These are phyloP conservation scores for Dothiorella sarmentorum DNA, from an alignment of 2,329 filamentous ascomycete genomes.

Conservation along the genomic window DNA sequence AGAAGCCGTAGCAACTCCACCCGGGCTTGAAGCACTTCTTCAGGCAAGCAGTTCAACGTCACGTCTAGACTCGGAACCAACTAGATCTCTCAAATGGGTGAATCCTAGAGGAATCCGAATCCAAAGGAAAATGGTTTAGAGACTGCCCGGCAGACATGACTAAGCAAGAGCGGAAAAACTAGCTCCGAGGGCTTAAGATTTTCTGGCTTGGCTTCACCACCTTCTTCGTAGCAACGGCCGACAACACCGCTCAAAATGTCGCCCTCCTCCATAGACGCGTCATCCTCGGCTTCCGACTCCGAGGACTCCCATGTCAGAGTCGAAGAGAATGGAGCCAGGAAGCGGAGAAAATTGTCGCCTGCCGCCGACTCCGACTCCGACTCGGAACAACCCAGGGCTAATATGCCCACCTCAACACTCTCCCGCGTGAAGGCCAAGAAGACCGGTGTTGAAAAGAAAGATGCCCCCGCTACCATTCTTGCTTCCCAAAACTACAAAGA, in stretches of 20 bases:
- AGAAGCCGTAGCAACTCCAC: background rate
- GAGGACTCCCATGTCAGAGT: constrained; percentile 13
- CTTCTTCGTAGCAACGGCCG: background rate
- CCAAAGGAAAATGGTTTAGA: too few relatives aligned
- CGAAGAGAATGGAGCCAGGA: constrained; percentile 31
- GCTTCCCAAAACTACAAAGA: constrained; percentile 22
- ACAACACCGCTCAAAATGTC: background rate
- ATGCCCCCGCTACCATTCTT: constrained; percentile 13
- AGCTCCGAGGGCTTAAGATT: background rate
- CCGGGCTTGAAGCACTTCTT: background rate
- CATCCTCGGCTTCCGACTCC: constrained; percentile 13
- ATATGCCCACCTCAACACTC: constrained; percentile 25
- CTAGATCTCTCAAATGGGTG: too few relatives aligned
- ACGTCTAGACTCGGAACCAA: too few relatives aligned
- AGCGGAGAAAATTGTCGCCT: constrained; percentile 35
- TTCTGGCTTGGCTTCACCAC: constrained; percentile 5
- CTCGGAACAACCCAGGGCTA: constrained; percentile 19
- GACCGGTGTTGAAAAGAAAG: constrained; percentile 12
- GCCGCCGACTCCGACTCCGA: constrained; percentile 15
- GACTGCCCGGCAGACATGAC: too few relatives aligned
- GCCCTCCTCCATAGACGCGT: constrained; percentile 9
- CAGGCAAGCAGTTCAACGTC: background rate
- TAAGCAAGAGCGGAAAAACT: constrained; percentile 6
- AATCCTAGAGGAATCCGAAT: too few relatives aligned
- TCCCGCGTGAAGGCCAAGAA: constrained; percentile 37